Evolutionary conservation across 2,329 filamentous ascomycete genomes (phyloP), one percentile per base, ranked within the genome.

Genomic region (Ophiostoma sp.): DNA sequence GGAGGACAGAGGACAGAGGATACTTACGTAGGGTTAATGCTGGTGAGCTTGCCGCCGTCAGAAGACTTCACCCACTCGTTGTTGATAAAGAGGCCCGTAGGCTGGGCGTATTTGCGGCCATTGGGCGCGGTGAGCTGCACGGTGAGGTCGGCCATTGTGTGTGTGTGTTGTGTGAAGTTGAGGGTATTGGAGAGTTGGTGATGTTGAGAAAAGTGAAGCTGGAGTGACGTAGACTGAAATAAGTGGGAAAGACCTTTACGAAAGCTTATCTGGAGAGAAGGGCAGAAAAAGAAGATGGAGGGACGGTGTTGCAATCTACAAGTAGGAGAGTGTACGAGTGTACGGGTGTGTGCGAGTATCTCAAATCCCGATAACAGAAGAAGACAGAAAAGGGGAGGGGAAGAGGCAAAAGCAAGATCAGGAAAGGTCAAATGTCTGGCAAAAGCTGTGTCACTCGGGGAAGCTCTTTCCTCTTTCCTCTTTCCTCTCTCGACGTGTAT

Each of bases 21-120:
- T 36, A 79, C 85, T 75, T 83, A 92, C 90, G 88, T 87, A 61
- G 92, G 92, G 79, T 93, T 93, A 78, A 93, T 87, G 33, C 88
- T 87, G 17, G 87, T 84, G 71, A 94, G 86, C 77, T 87, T 92
- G 79, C 90, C 85, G 57, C 87, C 90, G 28, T 87, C 87, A 79
- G 87, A 89, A 70, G 90, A 88, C 78, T 89, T 86, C 72, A 93
- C 90, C 80, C 92, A 95, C 80, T 94, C 90, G 77, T 94, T 94
- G 84, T 93, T 92, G 84, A 95, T 94, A 82, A 94, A 95, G 8
- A 95, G 86, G 33, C 93, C 93, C 52, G 88, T 85, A 2, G 92
- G 92, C 83, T 94, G 91, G 15, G 82, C 84, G 82, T 92, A 95
- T 78, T 88, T 90, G 80, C 84, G 86, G 78, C 92, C 92, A 82